phyloP scores from a whole-genome alignment of 1,284 basidiomycete species.

The Cerioporus squamosus region DNA sequence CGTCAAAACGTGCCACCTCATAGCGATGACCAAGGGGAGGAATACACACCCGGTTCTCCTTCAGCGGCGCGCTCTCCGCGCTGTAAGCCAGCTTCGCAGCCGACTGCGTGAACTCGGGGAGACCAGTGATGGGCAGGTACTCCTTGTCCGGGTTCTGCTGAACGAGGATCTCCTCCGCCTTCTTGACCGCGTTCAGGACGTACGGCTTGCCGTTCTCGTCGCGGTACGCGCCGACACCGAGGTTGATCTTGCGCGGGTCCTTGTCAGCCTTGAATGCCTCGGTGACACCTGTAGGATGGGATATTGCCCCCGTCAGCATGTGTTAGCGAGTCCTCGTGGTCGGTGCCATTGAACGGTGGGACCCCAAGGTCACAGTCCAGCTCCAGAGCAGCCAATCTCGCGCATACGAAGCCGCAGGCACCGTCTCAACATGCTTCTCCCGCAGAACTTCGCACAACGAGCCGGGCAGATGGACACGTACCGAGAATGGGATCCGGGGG shows the following conservation, averaged over 20 bases:
- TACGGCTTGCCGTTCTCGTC: conserved; percentile 97
- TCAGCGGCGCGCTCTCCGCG: conserved; percentile 75
- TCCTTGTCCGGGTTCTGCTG: conserved; percentile 89
- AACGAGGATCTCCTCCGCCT: conserved; percentile 86
- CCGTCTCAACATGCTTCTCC: conserved; percentile 6
- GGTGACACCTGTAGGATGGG: conserved; percentile 64
- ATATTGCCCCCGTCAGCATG: conserved; percentile 5
- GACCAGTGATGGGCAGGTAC: conserved; percentile 96
- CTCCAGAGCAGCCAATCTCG: background rate
- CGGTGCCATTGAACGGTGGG: background rate
- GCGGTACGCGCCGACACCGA: conserved; percentile 95
- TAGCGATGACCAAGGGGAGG: background rate
- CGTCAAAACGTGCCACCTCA: conserved; percentile 17
- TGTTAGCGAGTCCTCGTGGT: conserved; percentile 11
- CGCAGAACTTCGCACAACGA: conserved; percentile 10
- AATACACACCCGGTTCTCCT: conserved; percentile 72
- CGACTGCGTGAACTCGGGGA: conserved; percentile 86
- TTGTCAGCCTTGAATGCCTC: conserved; percentile 97
- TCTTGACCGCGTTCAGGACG: conserved; percentile 88
- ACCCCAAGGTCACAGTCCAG: too few species aligned
- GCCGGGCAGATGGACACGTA: conserved; percentile 40
- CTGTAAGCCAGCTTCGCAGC: conserved; percentile 95
- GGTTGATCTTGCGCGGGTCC: conserved; percentile 92
- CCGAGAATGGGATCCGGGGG: conserved; percentile 95
- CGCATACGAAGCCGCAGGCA: conserved; percentile 6